Evolutionary conservation across 371 early-diverging fungal genomes (phyloP), one percentile per base, ranked within the genome.

Genomic region (Amoeboaphelidium occidentale): DNA sequence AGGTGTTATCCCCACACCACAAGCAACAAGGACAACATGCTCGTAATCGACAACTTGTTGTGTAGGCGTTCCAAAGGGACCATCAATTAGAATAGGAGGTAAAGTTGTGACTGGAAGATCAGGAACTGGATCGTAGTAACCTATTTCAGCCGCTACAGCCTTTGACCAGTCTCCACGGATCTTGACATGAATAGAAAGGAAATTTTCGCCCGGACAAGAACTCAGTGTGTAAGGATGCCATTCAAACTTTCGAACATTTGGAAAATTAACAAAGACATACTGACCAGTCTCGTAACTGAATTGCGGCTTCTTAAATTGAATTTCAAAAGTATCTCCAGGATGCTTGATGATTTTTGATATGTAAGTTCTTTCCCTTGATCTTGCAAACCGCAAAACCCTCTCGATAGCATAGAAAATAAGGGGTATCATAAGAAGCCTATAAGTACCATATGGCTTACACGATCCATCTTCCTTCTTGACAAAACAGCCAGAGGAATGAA

Each of bases 181-280:
- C 59, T 79, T 73, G 53, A 85, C 76, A 59, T 84, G 84, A 41
- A 85, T 60, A 24, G 75, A 73, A 25, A 82, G 52, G 56, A 74
- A 79, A 46, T 74, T 74, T 51, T 84, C 84, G 55, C 78, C 73
- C 1, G 83, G 84, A 22, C 80, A 76, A 25, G 77, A 80, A 25
- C 86, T 84, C 42, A 85, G 64, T 24, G 85, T 85, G 50, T 65
- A 65, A 27, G 86, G 86, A 56, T 85, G 86, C 84, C 83, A 86
- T 55, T 85, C 69, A 59, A 54, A 68, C 28, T 56, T 63, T 27
- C 73, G 66, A n/a, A 80, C 53, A 10, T 63, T 65, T 20, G 81
- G 82, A 17, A 75, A 64, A 56, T 71, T 75, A 54, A 80, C 53
- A 52, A 74, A 78, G 47, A 81, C 54, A 59, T 72, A 80, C 59